phyloP scores from a whole-genome alignment of 192 early-diverging fungal species.

The Podila verticillata region DNA sequence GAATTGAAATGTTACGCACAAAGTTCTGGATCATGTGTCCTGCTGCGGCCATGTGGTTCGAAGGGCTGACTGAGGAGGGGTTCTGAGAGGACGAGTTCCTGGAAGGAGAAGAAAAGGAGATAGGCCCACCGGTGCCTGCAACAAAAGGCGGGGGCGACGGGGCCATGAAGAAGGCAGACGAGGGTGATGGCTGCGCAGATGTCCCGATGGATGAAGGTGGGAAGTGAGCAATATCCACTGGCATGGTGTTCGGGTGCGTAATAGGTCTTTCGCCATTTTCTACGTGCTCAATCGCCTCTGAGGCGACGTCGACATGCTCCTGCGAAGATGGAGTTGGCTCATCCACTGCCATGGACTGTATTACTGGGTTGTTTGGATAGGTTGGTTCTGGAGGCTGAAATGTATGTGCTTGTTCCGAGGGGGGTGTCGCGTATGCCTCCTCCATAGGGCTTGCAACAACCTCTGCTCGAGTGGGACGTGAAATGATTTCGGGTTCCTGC shows the following conservation, averaged over 20 bases:
- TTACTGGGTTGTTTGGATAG: slow-evolving; percentile 4
- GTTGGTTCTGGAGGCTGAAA: slow-evolving; percentile 23
- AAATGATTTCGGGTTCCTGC: neutral
- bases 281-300: too few species aligned
- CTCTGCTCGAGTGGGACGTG: slow-evolving; percentile 2
- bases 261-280: too few species aligned
- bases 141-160: slow-evolving; percentile 31
- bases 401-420: slow-evolving; percentile 45
- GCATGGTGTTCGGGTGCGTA: neutral
- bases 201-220: neutral
- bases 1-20: slow-evolving; percentile 32
- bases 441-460: slow-evolving; percentile 3
- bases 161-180: slow-evolving; percentile 35
- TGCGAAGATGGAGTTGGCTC: neutral
- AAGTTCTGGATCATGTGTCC: slow-evolving; percentile 40
- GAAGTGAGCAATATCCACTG: slow-evolving; percentile 16
- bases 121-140: neutral
- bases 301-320: neutral
- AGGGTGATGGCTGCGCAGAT: slow-evolving; percentile 28
- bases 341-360: neutral
- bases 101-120: slow-evolving; percentile 17
- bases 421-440: slow-evolving; percentile 45
- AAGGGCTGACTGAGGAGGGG: slow-evolving; percentile 9
- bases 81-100: neutral
- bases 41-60: slow-evolving; percentile 13